Evolutionary conservation across 768 basidiomycete species (phyloP).

Genomic region (Serendipita indica): DNA sequence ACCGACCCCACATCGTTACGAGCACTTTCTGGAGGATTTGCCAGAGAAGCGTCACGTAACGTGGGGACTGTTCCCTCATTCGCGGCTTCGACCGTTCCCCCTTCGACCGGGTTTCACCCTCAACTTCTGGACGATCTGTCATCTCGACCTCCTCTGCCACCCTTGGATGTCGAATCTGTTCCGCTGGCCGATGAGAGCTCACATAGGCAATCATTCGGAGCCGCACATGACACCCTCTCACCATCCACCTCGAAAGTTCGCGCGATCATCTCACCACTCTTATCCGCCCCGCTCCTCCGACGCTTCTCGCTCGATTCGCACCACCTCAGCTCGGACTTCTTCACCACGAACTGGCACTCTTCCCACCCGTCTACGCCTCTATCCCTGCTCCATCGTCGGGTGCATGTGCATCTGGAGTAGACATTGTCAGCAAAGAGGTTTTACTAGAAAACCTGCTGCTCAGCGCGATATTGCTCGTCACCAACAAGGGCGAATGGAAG

Average conservation of each 20-base stretch:
- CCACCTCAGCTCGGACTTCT: neutral
- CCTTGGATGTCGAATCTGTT: too few species aligned
- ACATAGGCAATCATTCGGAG: neutral
- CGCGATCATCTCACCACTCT: neutral
- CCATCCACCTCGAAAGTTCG: neutral
- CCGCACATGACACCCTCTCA: neutral
- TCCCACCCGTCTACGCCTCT: neutral
- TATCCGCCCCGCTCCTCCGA: neutral
- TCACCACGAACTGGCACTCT: neutral
- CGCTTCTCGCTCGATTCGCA: neutral
- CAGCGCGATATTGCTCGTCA: neutral
- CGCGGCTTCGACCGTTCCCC: neutral
- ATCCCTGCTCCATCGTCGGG: neutral
- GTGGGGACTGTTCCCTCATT: neutral
- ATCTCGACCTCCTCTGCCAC: neutral
- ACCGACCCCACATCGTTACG: neutral
- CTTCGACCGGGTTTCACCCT: too few species aligned
- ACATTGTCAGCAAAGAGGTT: neutral
- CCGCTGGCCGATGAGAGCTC: too few species aligned
- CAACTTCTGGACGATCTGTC: too few species aligned
- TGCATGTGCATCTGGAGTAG: too few species aligned
- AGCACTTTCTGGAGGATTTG: neutral
- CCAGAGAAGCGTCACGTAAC: neutral
- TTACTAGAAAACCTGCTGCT: neutral
- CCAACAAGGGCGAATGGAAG: slow-evolving; percentile 6